Evolutionary conservation across 345 rosid species (phyloP).

Genomic region (Hibiscus tridactylites): DNA sequence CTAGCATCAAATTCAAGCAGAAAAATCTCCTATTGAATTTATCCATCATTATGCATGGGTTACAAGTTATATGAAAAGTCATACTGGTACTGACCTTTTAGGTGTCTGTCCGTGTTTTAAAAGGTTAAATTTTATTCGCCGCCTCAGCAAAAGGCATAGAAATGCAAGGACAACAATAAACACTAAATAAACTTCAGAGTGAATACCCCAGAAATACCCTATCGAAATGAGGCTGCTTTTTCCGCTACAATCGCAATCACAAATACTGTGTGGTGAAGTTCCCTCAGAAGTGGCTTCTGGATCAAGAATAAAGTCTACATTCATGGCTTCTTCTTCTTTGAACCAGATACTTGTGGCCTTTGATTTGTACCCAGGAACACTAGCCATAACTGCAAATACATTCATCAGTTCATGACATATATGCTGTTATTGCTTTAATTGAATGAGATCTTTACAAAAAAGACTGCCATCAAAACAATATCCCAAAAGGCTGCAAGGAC

Average conservation of each 20-base stretch:
- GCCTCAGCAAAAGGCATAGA: constrained; percentile 42
- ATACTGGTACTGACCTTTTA: constrained; percentile 1
- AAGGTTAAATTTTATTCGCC: constrained; percentile 39
- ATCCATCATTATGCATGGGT: neutral
- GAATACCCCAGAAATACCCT: constrained; percentile 30
- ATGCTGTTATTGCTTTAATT: neutral
- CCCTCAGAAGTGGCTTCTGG: constrained; percentile 36
- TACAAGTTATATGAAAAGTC: neutral
- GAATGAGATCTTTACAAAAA: neutral
- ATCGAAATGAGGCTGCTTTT: constrained; percentile 21
- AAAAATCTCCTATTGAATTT: neutral
- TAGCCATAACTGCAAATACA: constrained; percentile 48
- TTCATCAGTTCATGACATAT: neutral
- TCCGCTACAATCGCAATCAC: constrained; percentile 32
- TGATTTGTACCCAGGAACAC: constrained; percentile 61
- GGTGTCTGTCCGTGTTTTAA: constrained; percentile 39
- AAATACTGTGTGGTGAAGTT: constrained; percentile 24
- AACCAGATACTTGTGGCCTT: constrained; percentile 55
- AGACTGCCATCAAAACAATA: neutral
- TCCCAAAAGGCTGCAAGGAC: neutral
- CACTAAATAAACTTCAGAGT: constrained; percentile 38
- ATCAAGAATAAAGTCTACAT: constrained; percentile 70
- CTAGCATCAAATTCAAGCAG: neutral
- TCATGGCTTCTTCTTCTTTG: constrained; percentile 56
- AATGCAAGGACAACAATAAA: constrained; percentile 40